phyloP scores from a whole-genome alignment of 208 protist genomes.

The Zelonia costaricensis region DNA sequence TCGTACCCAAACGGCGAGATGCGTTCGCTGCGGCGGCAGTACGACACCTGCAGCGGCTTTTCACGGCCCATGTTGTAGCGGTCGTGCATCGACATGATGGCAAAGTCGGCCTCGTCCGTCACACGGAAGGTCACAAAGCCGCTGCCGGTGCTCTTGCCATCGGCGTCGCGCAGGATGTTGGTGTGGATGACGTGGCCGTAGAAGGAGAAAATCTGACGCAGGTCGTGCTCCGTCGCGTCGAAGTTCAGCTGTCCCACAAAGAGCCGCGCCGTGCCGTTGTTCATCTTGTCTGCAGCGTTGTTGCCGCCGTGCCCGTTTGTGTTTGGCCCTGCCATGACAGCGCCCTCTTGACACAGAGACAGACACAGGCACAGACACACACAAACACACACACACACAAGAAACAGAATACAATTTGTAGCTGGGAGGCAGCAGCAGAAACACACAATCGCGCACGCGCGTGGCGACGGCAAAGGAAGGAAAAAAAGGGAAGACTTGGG shows the following conservation, averaged over 20 bases:
- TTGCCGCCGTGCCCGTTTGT: background rate
- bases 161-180: conserved; percentile 66
- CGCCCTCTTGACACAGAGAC: background rate
- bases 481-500: too few relatives aligned
- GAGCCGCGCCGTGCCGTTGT: conserved; percentile 40
- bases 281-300: conserved; percentile 14
- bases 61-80: conserved; percentile 78
- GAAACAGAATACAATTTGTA: too few relatives aligned
- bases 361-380: background rate
- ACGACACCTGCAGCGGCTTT: conserved; percentile 77
- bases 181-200: conserved; percentile 75
- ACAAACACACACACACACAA: background rate
- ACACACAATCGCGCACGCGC: background rate
- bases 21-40: conserved; percentile 58
- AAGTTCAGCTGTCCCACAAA: conserved; percentile 82
- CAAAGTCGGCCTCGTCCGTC: conserved; percentile 74
- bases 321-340: background rate
- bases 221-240: conserved; percentile 63
- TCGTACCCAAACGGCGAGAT: conserved; percentile 67
- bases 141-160: conserved; percentile 48
- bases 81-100: conserved; percentile 68
- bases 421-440: background rate
- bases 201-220: conserved; percentile 70
- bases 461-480: background rate
- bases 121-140: conserved; percentile 74